These are phyloP conservation scores for Backusella sp. DNA, from an alignment of 192 early-diverging fungal genomes.

Conservation along the genomic window DNA sequence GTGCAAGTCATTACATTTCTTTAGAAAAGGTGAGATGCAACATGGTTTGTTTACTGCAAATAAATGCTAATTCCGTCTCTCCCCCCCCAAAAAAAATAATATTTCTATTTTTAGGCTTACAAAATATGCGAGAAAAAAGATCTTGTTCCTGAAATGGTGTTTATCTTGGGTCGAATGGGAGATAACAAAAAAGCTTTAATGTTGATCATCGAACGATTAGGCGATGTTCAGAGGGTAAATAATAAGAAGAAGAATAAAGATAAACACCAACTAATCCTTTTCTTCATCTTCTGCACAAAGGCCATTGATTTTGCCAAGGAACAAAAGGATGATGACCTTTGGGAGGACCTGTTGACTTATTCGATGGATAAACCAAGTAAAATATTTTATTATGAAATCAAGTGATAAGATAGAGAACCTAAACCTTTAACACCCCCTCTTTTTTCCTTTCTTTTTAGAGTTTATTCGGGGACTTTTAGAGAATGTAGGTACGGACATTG, in stretches of 20 bases:
- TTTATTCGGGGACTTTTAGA: conserved; percentile 94
- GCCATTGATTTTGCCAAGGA: conserved; percentile 99
- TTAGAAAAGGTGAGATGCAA: conserved; percentile 61
- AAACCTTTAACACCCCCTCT: background rate
- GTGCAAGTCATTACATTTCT: conserved; percentile 73
- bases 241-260: background rate
- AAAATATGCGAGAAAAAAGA: conserved; percentile 79
- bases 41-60: conserved; percentile 5
- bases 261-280: background rate
- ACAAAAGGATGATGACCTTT: conserved; percentile 92
- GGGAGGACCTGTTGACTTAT: conserved; percentile 94
- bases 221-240: conserved; percentile 80
- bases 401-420: conserved; percentile 5
- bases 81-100: conserved; percentile 10
- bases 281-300: conserved; percentile 27
- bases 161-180: conserved; percentile 95
- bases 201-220: conserved; percentile 89
- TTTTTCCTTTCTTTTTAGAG: conserved; percentile 36
- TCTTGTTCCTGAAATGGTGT: conserved; percentile 98
- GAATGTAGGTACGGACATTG: conserved; percentile 83
- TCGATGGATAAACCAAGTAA: conserved; percentile 93
- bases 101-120: conserved; percentile 58
- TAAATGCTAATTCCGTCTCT: background rate
- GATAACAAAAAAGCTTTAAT: conserved; percentile 90
- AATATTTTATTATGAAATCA: conserved; percentile 21